These are phyloP conservation scores for Nidula niveotomentosa DNA, from an alignment of 1,284 basidiomycete species.

Conservation along the genomic window DNA sequence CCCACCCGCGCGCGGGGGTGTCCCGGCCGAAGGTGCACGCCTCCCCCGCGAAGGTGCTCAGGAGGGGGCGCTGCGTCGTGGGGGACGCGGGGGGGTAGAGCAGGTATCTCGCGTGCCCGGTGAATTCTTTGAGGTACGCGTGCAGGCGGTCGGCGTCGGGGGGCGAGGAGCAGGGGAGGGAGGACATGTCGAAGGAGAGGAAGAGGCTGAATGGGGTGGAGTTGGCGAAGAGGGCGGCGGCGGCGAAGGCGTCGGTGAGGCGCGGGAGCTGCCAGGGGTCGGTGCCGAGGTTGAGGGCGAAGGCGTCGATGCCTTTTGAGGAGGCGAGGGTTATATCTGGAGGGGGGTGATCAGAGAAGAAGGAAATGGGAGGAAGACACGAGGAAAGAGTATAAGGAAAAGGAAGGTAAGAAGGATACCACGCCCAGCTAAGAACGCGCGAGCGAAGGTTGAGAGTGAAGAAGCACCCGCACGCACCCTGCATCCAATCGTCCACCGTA, in stretches of 20 bases:
- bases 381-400: neutral
- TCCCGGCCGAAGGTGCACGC: slow-evolving; percentile 15
- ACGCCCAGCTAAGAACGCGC: neutral
- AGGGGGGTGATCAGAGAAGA: neutral
- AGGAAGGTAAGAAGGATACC: neutral
- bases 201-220: slow-evolving; percentile 29
- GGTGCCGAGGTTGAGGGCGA: slow-evolving; percentile 43
- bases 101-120: neutral
- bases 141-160: slow-evolving; percentile 14
- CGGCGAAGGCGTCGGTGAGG: slow-evolving; percentile 41
- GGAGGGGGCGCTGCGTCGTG: neutral
- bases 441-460: no score
- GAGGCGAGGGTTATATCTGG: slow-evolving; percentile 36
- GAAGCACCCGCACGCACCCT: slow-evolving; percentile 18
- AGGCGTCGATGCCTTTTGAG: slow-evolving; percentile 38
- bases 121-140: neutral
- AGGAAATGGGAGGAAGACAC: neutral
- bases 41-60: slow-evolving; percentile 22
- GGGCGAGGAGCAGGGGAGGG: slow-evolving; percentile 14
- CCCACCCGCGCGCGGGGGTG: slow-evolving; percentile 18
- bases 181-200: slow-evolving; percentile 59
- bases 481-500: slow-evolving; percentile 28
- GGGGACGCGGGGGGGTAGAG: neutral
- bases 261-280: slow-evolving; percentile 49
- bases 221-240: slow-evolving; percentile 3